Conservation (phyloP, 441 rosid species). For the Mallotus japonicus region DNA sequence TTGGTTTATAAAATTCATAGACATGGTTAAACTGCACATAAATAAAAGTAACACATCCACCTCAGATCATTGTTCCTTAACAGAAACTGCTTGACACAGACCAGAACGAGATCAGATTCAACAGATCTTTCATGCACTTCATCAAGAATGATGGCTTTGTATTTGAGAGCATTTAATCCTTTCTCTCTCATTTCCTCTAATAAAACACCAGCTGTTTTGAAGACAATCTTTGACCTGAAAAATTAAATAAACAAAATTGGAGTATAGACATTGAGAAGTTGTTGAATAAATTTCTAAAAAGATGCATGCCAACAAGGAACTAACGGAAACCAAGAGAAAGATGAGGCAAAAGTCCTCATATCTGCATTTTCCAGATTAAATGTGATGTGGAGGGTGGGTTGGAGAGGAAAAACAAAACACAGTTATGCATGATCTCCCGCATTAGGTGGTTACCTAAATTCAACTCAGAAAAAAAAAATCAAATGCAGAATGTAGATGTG, state of each 20-base stretch:
- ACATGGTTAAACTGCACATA: background rate
- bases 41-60: slow-evolving; percentile 34
- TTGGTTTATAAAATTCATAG: background rate
- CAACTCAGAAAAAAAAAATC: background rate
- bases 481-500: background rate
- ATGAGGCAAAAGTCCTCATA: background rate
- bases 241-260: slow-evolving; percentile 19
- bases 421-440: background rate
- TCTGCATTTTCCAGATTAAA: background rate
- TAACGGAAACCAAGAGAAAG: background rate
- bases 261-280: background rate
- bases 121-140: slow-evolving; percentile 99
- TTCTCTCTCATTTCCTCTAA: slow-evolving; percentile 90
- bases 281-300: background rate
- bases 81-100: slow-evolving; percentile 87
- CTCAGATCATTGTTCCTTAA: slow-evolving; percentile 69
- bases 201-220: slow-evolving; percentile 97
- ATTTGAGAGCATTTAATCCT: slow-evolving; percentile 75
- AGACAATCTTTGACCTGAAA: slow-evolving; percentile 75
- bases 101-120: slow-evolving; percentile 92
- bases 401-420: background rate
- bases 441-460: background rate
- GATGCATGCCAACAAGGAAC: background rate
- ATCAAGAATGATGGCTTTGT: slow-evolving; percentile 92
- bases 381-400: too few species aligned